A percentile compares a stretch with the other conserved stretches of the same genome.
Conservation (phyloP, 495 filamentous ascomycete species). For the Gamarada debralockiae region DNA sequence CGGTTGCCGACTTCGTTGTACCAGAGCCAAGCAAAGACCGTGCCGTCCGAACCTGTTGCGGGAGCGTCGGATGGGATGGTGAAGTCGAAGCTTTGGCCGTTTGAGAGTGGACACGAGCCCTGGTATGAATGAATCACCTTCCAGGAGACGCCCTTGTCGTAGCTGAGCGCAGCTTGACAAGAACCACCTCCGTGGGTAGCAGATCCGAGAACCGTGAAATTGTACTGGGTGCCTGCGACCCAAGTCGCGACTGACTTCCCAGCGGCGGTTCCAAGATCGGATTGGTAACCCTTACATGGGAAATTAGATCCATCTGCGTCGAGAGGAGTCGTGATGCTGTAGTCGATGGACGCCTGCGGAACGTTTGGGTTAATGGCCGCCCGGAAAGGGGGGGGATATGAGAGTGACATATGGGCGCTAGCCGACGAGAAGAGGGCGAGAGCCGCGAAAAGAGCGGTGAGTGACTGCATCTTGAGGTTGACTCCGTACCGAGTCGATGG, state of each 20-base stretch:
- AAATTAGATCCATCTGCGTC: constrained; percentile 39
- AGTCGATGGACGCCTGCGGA: constrained; percentile 44
- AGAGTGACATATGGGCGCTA: constrained; percentile 58
- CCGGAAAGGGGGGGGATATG: constrained; percentile 49
- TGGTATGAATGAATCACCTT: constrained; percentile 63
- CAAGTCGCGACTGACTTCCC: constrained; percentile 46
- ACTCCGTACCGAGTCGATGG: too few species aligned
- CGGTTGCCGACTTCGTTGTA: constrained; percentile 64
- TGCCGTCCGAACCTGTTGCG: constrained; percentile 38
- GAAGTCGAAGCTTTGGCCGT: constrained; percentile 50
- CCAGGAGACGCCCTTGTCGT: constrained; percentile 58
- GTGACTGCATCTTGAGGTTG: too few species aligned
- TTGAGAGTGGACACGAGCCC: constrained; percentile 52
- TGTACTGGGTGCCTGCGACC: constrained; percentile 50
- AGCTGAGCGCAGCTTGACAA: constrained; percentile 61
- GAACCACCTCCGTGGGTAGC: constrained; percentile 61
- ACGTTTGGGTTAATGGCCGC: constrained; percentile 48
- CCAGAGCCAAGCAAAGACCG: constrained; percentile 61
- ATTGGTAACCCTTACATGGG: constrained; percentile 67
- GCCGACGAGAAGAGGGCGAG: constrained; percentile 35
- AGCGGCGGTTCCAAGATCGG: constrained; percentile 41
- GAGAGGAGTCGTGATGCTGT: constrained; percentile 53
- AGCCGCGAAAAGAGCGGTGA: constrained; percentile 1
- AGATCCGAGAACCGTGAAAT: constrained; percentile 52
- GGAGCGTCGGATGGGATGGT: constrained; percentile 57